A percentile compares a stretch with the other conserved stretches of the same genome.
These are phyloP conservation scores for Neonectria neomacrospora DNA, from an alignment of 2,329 filamentous ascomycete genomes.

Conservation along the genomic window DNA sequence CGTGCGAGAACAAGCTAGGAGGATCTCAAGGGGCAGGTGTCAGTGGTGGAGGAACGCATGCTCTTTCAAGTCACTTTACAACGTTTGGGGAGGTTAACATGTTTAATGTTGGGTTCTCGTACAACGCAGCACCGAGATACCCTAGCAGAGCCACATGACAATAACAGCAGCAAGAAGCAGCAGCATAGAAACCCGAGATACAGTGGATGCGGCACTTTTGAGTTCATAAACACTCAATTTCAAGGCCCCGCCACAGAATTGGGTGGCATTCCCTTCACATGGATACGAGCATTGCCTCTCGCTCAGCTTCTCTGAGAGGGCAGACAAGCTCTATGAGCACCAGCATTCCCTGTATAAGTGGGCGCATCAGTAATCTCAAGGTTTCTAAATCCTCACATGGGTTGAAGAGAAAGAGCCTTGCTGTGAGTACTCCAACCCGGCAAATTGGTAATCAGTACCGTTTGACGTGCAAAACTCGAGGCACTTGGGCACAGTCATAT, in stretches of 20 bases:
- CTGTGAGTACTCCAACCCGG: conserved; percentile 66
- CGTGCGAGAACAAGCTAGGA: not conserved
- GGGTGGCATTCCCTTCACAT: conserved; percentile 63
- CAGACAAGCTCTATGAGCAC: conserved; percentile 63
- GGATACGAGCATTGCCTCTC: conserved; percentile 62
- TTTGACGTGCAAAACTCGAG: conserved; percentile 61
- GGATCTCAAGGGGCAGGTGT: not conserved
- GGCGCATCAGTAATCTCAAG: not conserved
- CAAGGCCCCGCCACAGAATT: conserved; percentile 65
- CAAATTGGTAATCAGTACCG: conserved; percentile 57
- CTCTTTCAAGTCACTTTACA: not conserved
- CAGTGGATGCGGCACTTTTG: conserved; percentile 6
- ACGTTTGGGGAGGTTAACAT: not conserved
- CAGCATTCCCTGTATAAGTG: conserved; percentile 64
- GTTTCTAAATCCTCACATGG: not conserved
- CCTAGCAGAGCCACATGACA: conserved; percentile 21
- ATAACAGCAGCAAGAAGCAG: conserved; percentile 11
- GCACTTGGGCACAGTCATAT: conserved; percentile 64
- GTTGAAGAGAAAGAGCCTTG: conserved; percentile 38
- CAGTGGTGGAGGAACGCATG: not conserved
- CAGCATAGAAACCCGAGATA: conserved; percentile 6
- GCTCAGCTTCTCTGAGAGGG: conserved; percentile 57
- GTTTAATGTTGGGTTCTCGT: not conserved
- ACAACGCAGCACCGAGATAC: not conserved
- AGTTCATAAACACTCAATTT: conserved; percentile 59